A percentile compares a stretch with the other conserved stretches of the same genome.
phyloP scores from a whole-genome alignment of 768 basidiomycete genomes.

The Tylopilus rubrobrunneus region DNA sequence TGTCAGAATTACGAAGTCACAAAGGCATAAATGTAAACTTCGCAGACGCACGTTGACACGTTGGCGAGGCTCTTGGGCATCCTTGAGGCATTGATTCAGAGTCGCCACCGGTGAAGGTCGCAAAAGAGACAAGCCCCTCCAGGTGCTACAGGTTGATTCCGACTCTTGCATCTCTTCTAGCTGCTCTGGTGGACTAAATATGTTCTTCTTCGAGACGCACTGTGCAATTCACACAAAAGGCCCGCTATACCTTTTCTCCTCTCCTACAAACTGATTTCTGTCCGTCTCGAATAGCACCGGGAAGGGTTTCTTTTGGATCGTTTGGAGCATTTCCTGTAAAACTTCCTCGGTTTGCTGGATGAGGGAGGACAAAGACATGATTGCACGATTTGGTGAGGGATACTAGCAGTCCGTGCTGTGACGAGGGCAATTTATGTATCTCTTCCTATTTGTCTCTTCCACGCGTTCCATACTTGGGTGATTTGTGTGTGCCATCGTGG shows the following conservation, averaged over 20 bases:
- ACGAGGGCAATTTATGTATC: constrained; percentile 12
- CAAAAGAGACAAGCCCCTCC: background rate
- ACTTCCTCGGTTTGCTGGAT: background rate
- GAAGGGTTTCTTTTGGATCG: background rate
- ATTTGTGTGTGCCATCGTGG: background rate
- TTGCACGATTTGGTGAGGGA: background rate
- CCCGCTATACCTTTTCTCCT: constrained; percentile 4
- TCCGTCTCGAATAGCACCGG: constrained; percentile 5
- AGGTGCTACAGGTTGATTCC: background rate
- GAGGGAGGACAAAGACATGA: constrained; percentile 8
- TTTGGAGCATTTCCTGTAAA: background rate
- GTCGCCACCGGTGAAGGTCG: constrained; percentile 3
- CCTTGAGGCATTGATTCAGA: background rate
- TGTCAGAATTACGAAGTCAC: background rate
- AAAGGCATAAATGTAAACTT: background rate
- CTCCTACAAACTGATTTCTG: background rate
- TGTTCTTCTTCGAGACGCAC: background rate
- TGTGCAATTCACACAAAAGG: background rate
- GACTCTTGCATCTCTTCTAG: background rate
- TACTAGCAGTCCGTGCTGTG: background rate
- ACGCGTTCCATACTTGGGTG: background rate
- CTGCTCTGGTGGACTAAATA: constrained; percentile 4
- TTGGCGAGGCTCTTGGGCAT: constrained; percentile 1
- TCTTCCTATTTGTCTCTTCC: background rate
- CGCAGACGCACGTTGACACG: constrained; percentile 4